Evolutionary conservation across 2,329 filamentous ascomycete species (phyloP).

Genomic region (Cordyceps militaris): DNA sequence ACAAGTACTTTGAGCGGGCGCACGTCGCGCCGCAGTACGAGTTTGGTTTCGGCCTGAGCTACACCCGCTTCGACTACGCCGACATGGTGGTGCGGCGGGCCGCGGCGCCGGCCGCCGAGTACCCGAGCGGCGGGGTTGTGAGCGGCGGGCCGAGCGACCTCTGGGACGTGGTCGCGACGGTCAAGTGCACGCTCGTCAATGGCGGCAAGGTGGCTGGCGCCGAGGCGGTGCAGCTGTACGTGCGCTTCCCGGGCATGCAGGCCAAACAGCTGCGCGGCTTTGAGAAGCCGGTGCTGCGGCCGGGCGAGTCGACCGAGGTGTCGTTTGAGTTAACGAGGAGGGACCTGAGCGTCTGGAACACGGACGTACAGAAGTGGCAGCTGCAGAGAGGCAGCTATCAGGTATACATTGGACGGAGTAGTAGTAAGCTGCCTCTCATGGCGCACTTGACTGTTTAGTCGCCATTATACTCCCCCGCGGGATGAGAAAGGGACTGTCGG

Average conservation of each 20-base stretch:
- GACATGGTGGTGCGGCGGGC: conserved; percentile 30
- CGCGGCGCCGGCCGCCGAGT: conserved; percentile 23
- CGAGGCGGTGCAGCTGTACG: conserved; percentile 44
- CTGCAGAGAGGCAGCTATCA: conserved; percentile 38
- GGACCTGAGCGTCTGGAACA: conserved; percentile 62
- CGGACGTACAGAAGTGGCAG: conserved; percentile 52
- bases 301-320: conserved; percentile 38
- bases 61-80: conserved; percentile 47
- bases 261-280: conserved; percentile 57
- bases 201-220: conserved; percentile 34
- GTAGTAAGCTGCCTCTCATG: conserved; percentile 35
- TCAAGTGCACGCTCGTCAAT: conserved; percentile 35
- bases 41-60: conserved; percentile 51
- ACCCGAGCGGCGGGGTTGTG: conserved; percentile 32
- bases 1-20: conserved; percentile 45
- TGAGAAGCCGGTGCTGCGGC: conserved; percentile 48
- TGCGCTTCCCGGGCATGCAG: conserved; percentile 40
- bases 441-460: neutral
- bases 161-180: conserved; percentile 38
- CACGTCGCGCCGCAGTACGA: conserved; percentile 45
- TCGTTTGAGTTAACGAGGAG: conserved; percentile 51
- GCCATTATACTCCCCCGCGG: neutral
- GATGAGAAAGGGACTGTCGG: neutral
- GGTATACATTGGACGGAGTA: conserved; percentile 42
- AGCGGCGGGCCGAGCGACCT: conserved; percentile 40